Evolutionary conservation across 116 monocot species (phyloP), one percentile per base, ranked within the genome.

Genomic region (Iris pallida): DNA sequence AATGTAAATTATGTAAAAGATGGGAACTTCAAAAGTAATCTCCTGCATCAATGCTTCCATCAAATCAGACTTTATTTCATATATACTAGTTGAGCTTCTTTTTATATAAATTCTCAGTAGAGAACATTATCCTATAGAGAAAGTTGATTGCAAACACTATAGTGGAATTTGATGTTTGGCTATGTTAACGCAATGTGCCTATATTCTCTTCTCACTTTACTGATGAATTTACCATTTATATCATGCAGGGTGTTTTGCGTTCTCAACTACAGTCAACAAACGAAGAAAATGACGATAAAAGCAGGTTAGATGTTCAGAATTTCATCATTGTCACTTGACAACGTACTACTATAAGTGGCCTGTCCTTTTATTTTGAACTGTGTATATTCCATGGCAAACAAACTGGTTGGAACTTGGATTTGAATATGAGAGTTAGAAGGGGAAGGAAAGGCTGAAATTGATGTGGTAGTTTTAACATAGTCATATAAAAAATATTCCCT

Each of bases 221-320:
- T 51, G 49, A 51, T 51, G 49, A 9, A 9, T 9, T 51, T 51
- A 9, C 49, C 13, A 13, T 4, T 51, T 51, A 51, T 59, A 56
- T 41, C 53, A 41, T 62, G 64, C 71, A 87, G 87, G 90, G 90
- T 4, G 63, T 75, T 65, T 30, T 91, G 71, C 86, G 82, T 19
- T 81, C 78, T 57, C 90, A 87, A 20, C 77, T 96, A 63, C 92
- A 92, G 71, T 75, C 89, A 64, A 79, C 84, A 61, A 79, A 86
- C 74, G 96, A 90, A 65, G 85, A 85, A 54, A 69, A 85, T 80
- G 83, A 53, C 70, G 79, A 53, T 64, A 83, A 71, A 18, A 78
- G 71, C 42, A 80, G 78, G 91, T 95, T 42, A 69, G 44, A 53
- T 49, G 19, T 69, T 61, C 17, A 20, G 44, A 15, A 17, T 48